Evolutionary conservation across 331 rosid species (phyloP).

Genomic region (Phaseolus coccineus): DNA sequence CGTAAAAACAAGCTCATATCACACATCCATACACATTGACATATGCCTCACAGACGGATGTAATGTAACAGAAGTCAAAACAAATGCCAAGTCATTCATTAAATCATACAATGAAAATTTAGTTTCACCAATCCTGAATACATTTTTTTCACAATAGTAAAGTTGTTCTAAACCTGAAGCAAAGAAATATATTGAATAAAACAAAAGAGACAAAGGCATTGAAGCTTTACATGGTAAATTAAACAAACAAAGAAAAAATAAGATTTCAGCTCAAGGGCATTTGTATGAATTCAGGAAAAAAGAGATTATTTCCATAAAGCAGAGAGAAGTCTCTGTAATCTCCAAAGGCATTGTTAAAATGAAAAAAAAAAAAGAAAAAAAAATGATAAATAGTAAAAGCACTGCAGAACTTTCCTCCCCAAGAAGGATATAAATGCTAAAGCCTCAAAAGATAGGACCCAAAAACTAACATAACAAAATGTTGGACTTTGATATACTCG

Average conservation of each 20-base stretch:
- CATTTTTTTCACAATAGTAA: not conserved
- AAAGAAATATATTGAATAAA: not conserved
- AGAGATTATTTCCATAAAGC: not conserved
- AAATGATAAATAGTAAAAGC: not conserved
- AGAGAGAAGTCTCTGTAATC: not conserved
- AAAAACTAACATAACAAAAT: not conserved
- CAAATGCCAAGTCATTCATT: constrained; percentile 11
- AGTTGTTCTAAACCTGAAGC: constrained; percentile 5
- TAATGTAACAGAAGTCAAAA: constrained; percentile 15
- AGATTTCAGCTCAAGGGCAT: not conserved
- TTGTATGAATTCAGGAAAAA: not conserved
- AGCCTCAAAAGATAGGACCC: not conserved
- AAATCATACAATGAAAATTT: constrained; percentile 2
- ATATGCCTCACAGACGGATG: not conserved
- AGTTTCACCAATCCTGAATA: constrained; percentile 1
- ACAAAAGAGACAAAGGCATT: not conserved
- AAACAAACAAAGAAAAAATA: too few species aligned
- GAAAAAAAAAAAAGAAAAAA: not conserved
- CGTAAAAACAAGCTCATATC: constrained; percentile 36
- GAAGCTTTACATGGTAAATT: too few species aligned
- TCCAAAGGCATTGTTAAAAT: not conserved
- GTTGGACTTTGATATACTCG: not conserved
- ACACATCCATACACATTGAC: constrained; percentile 29
- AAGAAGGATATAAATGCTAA: too few species aligned
- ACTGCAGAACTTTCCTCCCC: not conserved